Evolutionary conservation across 768 basidiomycete genomes (phyloP).

Genomic region (Dictyophora rubrovolvata): DNA sequence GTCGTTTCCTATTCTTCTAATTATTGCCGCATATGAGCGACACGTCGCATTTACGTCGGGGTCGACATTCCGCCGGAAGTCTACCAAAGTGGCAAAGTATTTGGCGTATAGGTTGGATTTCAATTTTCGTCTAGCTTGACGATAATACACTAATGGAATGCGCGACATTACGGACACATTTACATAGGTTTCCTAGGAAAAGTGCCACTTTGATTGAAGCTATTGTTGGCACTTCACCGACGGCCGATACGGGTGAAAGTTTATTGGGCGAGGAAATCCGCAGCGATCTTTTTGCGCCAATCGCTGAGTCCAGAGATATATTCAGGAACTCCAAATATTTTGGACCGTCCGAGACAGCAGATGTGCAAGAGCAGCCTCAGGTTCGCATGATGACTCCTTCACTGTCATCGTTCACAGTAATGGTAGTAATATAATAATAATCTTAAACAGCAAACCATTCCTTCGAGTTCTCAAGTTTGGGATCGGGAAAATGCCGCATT

Average conservation of each 20-base stretch:
- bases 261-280: slow-evolving; percentile 66
- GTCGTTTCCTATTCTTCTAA: slow-evolving; percentile 69
- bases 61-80: slow-evolving; percentile 38
- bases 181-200: slow-evolving; percentile 51
- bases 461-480: slow-evolving; percentile 21
- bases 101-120: slow-evolving; percentile 34
- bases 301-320: slow-evolving; percentile 32
- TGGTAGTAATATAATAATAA: not conserved
- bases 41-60: slow-evolving; percentile 44
- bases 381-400: too few relatives aligned
- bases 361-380: not conserved
- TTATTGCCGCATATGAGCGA: slow-evolving; percentile 74
- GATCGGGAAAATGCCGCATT: not conserved
- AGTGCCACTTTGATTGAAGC: slow-evolving; percentile 67
- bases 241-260: slow-evolving; percentile 55
- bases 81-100: slow-evolving; percentile 41
- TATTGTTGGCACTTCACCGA: slow-evolving; percentile 58
- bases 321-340: slow-evolving; percentile 15
- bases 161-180: not conserved
- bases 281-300: slow-evolving; percentile 40
- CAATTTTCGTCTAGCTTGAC: not conserved
- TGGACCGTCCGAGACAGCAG: slow-evolving; percentile 17
- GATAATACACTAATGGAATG: not conserved
- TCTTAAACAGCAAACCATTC: slow-evolving; percentile 17
- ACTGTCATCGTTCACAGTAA: too few relatives aligned